Evolutionary conservation across 495 filamentous ascomycete species (phyloP), one percentile per base, ranked within the genome.

Genomic region (Rostrohypoxylon terebratum): DNA sequence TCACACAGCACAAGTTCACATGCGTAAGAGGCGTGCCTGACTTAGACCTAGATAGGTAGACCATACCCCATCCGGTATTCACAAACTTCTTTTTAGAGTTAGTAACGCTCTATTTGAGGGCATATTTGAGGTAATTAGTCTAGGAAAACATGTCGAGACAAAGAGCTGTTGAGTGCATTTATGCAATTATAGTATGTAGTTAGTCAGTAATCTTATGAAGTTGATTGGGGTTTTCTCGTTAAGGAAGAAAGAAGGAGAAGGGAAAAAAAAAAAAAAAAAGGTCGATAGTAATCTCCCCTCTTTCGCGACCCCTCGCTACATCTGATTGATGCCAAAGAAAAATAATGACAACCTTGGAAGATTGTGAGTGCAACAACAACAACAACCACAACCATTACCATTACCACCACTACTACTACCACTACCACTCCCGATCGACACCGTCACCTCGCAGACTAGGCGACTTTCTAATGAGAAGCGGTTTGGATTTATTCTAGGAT

Each of bases 211-310:
- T 10, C n/a, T 14, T 14, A 50, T 50, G 13, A 36, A 42, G 54
- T 65, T 31, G 44, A 51, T 38, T 28, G 28, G 42, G 42, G 16
- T 18, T 63, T 63, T 59, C 6, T 59, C 31, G 36, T 9, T 16
- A 53, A 23, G 40, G 69, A 54, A 50, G 21, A 66, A 55, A 45
- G 36, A 71, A 71, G 77, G 59, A 57, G 60, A 75, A 63, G 25
- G 55, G 33, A 34, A 67, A 74, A 77, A 68, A 63, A 65, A 77
- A 66, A 36, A 74, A 77, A 68, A 63, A 65, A 77, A 66, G 31
- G n/a, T 67, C 20, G 23, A 54, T 57, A 67, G 20, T 2, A 55
- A 50, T 59, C 59, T 68, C 68, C 72, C 66, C 69, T 69, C 63
- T 72, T 75, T 75, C 69, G 68, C 65, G 65, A 72, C 73, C 68